Evolutionary conservation across 495 filamentous ascomycete genomes (phyloP), one percentile per base, ranked within the genome.

Genomic region (Penicillium soppii): DNA sequence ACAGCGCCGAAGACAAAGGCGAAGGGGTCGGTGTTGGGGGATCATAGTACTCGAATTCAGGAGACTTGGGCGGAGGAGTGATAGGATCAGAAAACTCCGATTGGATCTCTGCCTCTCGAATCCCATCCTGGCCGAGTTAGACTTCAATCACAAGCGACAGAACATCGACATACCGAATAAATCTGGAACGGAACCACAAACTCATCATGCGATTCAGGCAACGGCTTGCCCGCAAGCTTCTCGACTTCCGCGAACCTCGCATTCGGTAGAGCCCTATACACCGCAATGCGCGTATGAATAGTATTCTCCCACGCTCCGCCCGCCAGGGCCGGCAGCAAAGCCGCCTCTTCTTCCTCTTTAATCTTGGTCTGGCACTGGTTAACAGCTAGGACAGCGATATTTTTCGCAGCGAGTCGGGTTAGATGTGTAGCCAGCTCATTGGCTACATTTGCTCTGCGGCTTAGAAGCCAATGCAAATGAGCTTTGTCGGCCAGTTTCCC

Each of bases 321-420:
- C 42, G 83, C 84, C 50, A 94, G 68, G 22, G 85, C 78, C 4
- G 90, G 88, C 46, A 82, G 72, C n/a, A 95, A 74, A n/a, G 84
- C 79, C 12, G 88, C 84, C 5, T 68, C 56, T 13, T 65, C 55
- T 43, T 69, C 67, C 2, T 78, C 78, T 30, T 74, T 80, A 57
- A 90, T 80, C 57, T 82, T 85, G 13, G 88, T 91, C 19, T 82
- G 82, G 17, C 80, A 84, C 59, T 92, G 88, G 30, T 82, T 88
- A 41, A 88, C 76, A 7, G 89, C 62, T 9, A 92, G 66, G 23
- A 92, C 67, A 12, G 88, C 87, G 26, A 91, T 61, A 45, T 78
- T 78, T 10, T 83, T 75, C n/a, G 80, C 78, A 1, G 91, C 90
- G 1, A 94, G 76, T 53, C 83, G 85, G 30, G 80, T 69, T 3